These are phyloP conservation scores for Geotrichum klebahnii DNA, from an alignment of 1,139 yeast genomes.

Conservation along the genomic window DNA sequence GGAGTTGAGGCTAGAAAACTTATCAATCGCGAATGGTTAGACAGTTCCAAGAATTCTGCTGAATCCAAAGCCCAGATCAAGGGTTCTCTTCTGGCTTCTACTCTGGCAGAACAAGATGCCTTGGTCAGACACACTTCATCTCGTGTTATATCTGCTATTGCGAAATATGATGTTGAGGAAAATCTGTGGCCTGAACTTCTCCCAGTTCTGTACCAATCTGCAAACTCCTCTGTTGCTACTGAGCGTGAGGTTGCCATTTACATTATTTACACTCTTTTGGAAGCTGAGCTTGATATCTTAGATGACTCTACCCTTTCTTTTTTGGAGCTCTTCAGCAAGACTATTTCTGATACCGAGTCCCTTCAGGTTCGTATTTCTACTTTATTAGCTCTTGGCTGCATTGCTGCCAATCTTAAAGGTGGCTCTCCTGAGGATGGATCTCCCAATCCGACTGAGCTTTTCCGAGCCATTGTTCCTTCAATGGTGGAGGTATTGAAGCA, in stretches of 20 bases:
- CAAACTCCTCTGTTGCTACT: slow-evolving; percentile 53
- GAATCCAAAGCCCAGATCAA: slow-evolving; percentile 58
- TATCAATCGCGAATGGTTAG: slow-evolving; percentile 67
- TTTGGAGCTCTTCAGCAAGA: slow-evolving; percentile 59
- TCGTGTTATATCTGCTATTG: slow-evolving; percentile 83
- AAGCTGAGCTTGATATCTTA: slow-evolving; percentile 60
- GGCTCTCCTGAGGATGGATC: slow-evolving; percentile 40
- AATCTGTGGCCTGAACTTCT: slow-evolving; percentile 74
- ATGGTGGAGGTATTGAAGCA: slow-evolving; percentile 80
- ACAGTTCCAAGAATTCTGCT: slow-evolving; percentile 34
- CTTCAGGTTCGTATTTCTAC: slow-evolving; percentile 79
- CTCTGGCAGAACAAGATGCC: slow-evolving; percentile 62
- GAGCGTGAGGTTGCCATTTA: slow-evolving; percentile 83
- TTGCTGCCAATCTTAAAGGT: slow-evolving; percentile 64
- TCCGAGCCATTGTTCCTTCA: slow-evolving; percentile 66
- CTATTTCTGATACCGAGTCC: slow-evolving; percentile 61
- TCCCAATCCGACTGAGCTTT: slow-evolving; percentile 53
- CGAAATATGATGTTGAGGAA: slow-evolving; percentile 64
- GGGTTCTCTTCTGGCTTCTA: slow-evolving; percentile 60
- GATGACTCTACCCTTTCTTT: slow-evolving; percentile 61
- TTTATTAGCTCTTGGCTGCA: slow-evolving; percentile 73
- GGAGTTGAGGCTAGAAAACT: slow-evolving; percentile 94
- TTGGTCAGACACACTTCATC: slow-evolving; percentile 85
- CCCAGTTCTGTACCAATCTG: slow-evolving; percentile 65
- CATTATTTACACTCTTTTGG: slow-evolving; percentile 72